Percentiles rank a stretch among this genome's conserved stretches.
These are phyloP conservation scores for Solanum piurae DNA, from an alignment of 257 asterid species.

Conservation along the genomic window DNA sequence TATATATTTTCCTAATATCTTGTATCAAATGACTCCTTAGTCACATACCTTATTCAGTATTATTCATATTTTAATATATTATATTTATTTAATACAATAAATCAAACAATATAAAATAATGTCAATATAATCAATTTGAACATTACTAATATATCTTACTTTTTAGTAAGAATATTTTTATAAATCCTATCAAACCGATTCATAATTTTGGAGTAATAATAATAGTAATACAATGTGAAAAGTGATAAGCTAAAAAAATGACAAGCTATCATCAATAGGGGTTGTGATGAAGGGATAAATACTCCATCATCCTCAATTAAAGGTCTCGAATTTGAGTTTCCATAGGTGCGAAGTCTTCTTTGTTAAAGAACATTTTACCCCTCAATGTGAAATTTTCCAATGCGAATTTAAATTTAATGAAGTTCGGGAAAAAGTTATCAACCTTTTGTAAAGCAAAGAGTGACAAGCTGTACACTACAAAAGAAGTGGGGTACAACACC, in stretches of 20 bases:
- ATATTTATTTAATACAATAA: neutral
- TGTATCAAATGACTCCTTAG: neutral
- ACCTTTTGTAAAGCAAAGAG: neutral
- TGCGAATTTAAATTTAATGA: fast-evolving
- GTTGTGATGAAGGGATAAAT: neutral
- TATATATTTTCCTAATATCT: neutral
- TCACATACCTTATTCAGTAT: neutral
- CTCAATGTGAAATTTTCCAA: fast-evolving
- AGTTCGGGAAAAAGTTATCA: neutral
- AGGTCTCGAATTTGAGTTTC: no score
- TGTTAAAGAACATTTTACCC: neutral
- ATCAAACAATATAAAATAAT: neutral
- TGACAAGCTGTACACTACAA: neutral
- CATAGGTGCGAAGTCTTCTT: no score
- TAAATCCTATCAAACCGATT: neutral
- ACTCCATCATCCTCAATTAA: no score
- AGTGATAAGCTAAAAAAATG: neutral
- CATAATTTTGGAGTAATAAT: neutral
- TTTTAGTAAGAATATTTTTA: neutral
- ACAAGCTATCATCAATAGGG: no score
- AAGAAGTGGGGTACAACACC: neutral
- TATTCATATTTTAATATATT: neutral
- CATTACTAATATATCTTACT: neutral
- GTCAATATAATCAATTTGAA: neutral
- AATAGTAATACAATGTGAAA: neutral